These are phyloP conservation scores for Boletus smithii DNA, from an alignment of 1,284 basidiomycete species.

Conservation along the genomic window DNA sequence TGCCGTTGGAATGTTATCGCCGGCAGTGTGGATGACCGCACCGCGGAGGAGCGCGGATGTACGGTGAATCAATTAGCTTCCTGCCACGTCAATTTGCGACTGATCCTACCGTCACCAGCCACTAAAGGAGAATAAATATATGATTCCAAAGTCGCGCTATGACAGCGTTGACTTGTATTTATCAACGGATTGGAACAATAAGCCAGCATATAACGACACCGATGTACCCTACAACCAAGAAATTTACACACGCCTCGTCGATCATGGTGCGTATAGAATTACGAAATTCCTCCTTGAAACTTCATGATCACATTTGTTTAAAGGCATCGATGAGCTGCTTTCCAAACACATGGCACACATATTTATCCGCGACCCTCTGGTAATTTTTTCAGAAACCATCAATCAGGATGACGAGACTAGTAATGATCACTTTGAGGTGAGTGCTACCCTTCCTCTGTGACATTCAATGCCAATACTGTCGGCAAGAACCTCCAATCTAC, in stretches of 20 bases:
- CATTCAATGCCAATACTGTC: constrained; percentile 8
- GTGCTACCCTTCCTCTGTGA: constrained; percentile 1
- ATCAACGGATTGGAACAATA: constrained; percentile 82
- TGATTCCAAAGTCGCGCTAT: constrained; percentile 95
- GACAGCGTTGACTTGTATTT: constrained; percentile 96
- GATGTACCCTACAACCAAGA: constrained; percentile 75
- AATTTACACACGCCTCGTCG: constrained; percentile 68
- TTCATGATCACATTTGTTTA: neutral
- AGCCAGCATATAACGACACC: constrained; percentile 92
- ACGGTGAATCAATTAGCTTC: constrained; percentile 47
- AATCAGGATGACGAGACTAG: constrained; percentile 86
- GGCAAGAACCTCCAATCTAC: constrained; percentile 94
- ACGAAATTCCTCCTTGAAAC: neutral
- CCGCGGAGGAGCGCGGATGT: constrained; percentile 87
- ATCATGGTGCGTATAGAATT: constrained; percentile 56
- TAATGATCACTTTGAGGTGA: constrained; percentile 94
- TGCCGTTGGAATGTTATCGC: constrained; percentile 99
- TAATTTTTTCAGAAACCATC: constrained; percentile 92
- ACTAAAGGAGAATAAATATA: constrained; percentile 67
- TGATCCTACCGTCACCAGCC: constrained; percentile 49
- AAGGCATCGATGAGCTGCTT: constrained; percentile 85
- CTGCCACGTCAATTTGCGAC: constrained; percentile 1
- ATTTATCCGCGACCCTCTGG: constrained; percentile 97
- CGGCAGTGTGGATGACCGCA: constrained; percentile 95
- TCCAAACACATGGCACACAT: constrained; percentile 93